phyloP scores from a whole-genome alignment of 169 alveolate genomes.

The Plasmodium falciparum region DNA sequence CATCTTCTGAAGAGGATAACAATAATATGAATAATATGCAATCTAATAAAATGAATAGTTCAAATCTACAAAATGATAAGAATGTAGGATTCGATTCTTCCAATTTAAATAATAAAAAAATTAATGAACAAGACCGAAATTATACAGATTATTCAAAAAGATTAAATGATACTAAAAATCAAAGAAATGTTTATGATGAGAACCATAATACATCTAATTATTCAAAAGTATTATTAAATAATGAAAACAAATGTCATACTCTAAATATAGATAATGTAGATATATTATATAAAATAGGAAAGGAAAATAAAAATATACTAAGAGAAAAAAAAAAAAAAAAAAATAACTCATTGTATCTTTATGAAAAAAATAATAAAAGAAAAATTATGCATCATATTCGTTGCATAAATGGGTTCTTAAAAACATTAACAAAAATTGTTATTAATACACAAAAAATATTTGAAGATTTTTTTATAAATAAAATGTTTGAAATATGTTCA shows the following conservation, averaged over 20 bases:
- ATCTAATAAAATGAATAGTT: no score
- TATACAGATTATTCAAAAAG: not conserved
- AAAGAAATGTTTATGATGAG: not conserved
- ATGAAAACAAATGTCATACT: not conserved
- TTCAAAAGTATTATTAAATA: not conserved
- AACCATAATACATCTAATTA: not conserved
- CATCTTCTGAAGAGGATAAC: not conserved
- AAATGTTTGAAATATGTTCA: constrained; percentile 70
- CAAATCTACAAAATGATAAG: not conserved
- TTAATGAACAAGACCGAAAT: not conserved
- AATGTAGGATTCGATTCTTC: not conserved
- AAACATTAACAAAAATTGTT: constrained; percentile 45
- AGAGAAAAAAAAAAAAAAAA: constrained; percentile 23
- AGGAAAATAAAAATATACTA: constrained; percentile 42
- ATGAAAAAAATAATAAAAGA: constrained; percentile 33
- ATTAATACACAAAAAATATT: constrained; percentile 38
- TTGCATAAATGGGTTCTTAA: constrained; percentile 63
- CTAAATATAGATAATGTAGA: not conserved
- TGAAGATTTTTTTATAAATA: constrained; percentile 61
- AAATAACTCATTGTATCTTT: constrained; percentile 28
- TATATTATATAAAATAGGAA: constrained; percentile 11
- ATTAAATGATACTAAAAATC: not conserved
- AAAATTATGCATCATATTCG: constrained; percentile 31
- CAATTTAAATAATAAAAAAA: not conserved
- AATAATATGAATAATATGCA: not conserved